phyloP scores from a whole-genome alignment of 1,284 basidiomycete species.

The Neolentinus lepideus region DNA sequence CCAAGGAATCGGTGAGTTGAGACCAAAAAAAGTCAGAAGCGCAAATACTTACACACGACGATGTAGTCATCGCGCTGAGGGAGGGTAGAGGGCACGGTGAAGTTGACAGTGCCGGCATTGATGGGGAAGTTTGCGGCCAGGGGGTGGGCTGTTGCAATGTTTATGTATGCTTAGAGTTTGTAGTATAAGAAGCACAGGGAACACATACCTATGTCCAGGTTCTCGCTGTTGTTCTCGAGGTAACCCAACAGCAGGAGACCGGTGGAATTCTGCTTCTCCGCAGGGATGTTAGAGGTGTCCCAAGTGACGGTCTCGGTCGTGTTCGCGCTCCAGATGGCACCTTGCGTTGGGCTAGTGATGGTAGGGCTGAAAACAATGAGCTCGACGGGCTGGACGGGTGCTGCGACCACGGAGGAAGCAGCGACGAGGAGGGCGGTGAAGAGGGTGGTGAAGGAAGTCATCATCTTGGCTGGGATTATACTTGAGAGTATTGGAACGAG shows the following conservation, averaged over 20 bases:
- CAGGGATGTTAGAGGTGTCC: constrained; percentile 28
- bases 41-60: constrained; percentile 27
- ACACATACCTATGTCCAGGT: constrained; percentile 33
- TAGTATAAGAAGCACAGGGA: not conserved
- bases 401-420: constrained; percentile 15
- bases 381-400: constrained; percentile 18
- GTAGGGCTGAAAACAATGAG: constrained; percentile 31
- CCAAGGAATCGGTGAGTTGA: not conserved
- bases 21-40: not conserved
- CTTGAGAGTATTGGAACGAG: not conserved
- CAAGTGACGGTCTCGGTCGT: constrained; percentile 33
- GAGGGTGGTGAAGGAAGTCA: constrained; percentile 12
- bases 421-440: constrained; percentile 17
- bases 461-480: not conserved
- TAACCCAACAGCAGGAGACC: constrained; percentile 33
- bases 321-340: constrained; percentile 30
- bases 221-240: constrained; percentile 22
- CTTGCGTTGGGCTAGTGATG: constrained; percentile 17
- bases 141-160: constrained; percentile 27
- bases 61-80: constrained; percentile 24
- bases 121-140: constrained; percentile 29
- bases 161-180: not conserved
- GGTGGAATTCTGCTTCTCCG: constrained; percentile 17
- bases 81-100: constrained; percentile 26
- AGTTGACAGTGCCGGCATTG: constrained; percentile 19